Conservation (phyloP, 352 stramenopile species). For the Globisporangium cederbergense region DNA sequence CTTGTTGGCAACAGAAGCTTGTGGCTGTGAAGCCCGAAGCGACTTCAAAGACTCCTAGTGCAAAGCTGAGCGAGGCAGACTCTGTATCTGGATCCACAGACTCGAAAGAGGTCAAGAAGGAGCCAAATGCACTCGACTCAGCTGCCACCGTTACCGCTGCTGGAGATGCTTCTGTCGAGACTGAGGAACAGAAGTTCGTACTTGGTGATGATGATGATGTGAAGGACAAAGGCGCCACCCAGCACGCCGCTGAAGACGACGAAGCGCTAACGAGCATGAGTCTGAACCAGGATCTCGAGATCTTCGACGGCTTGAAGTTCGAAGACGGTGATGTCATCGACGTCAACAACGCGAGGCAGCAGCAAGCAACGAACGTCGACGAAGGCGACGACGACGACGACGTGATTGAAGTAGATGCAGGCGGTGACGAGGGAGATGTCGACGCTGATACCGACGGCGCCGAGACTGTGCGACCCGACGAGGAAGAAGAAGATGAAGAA, state of each 20-base stretch:
- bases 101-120: slow-evolving; percentile 35
- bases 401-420: slow-evolving; percentile 8
- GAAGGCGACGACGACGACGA: slow-evolving; percentile 27
- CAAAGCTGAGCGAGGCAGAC: slow-evolving; percentile 19
- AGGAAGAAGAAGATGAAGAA: slow-evolving; percentile 38
- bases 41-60: background rate
- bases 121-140: slow-evolving; percentile 13
- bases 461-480: slow-evolving; percentile 34
- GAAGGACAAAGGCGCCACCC: slow-evolving; percentile 5
- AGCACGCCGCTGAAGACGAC: slow-evolving; percentile 35
- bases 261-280: slow-evolving; percentile 71
- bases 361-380: slow-evolving; percentile 16
- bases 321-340: slow-evolving; percentile 82
- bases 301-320: slow-evolving; percentile 87
- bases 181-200: background rate
- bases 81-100: slow-evolving; percentile 23
- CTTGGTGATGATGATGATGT: slow-evolving; percentile 1
- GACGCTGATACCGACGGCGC: slow-evolving; percentile 33
- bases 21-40: slow-evolving; percentile 7
- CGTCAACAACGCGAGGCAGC: slow-evolving; percentile 34
- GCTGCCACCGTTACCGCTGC: background rate
- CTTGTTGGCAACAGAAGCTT: slow-evolving; percentile 1
- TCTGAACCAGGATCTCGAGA: slow-evolving; percentile 73
- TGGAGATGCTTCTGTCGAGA: background rate
- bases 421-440: slow-evolving; percentile 17